phyloP scores from a whole-genome alignment of 2,329 filamentous ascomycete genomes.

The Trichoderma brevicompactum region DNA sequence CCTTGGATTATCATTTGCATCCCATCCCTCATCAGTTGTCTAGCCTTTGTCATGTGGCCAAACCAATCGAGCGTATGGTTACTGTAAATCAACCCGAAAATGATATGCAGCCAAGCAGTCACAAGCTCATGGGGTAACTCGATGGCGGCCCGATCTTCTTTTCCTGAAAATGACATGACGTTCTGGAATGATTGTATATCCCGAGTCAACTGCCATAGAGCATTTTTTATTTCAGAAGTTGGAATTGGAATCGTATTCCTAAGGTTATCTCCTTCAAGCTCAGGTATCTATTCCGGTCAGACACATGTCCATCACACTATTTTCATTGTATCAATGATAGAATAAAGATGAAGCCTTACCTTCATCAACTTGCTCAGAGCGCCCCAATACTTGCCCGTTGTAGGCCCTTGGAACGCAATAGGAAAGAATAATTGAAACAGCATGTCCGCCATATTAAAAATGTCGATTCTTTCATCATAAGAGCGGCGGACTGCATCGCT shows the following conservation, averaged over 20 bases:
- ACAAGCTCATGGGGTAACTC: constrained; percentile 44
- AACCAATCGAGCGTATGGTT: constrained; percentile 35
- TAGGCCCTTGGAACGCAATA: constrained; percentile 42
- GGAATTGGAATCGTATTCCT: background rate
- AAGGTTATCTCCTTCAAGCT: constrained; percentile 21
- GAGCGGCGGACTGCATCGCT: constrained; percentile 34
- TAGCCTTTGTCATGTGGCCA: constrained; percentile 40
- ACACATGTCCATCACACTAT: too few species aligned
- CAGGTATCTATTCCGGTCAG: constrained; percentile 26
- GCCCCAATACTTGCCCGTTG: constrained; percentile 51
- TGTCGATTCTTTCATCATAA: constrained; percentile 44
- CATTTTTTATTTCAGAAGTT: constrained; percentile 28
- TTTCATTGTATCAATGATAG: background rate
- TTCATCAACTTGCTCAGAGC: constrained; percentile 41
- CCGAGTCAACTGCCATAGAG: constrained; percentile 35
- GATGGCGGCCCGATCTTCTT: constrained; percentile 38
- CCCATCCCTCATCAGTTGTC: constrained; percentile 41
- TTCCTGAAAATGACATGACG: constrained; percentile 37
- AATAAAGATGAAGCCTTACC: constrained; percentile 34
- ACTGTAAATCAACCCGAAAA: constrained; percentile 43
- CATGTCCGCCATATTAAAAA: constrained; percentile 48
- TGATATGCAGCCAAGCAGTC: constrained; percentile 49
- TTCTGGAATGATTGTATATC: constrained; percentile 39
- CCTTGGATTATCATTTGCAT: constrained; percentile 45
- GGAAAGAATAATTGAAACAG: constrained; percentile 52